phyloP scores from a whole-genome alignment of 768 basidiomycete genomes.

The Psilocybe azurescens region DNA sequence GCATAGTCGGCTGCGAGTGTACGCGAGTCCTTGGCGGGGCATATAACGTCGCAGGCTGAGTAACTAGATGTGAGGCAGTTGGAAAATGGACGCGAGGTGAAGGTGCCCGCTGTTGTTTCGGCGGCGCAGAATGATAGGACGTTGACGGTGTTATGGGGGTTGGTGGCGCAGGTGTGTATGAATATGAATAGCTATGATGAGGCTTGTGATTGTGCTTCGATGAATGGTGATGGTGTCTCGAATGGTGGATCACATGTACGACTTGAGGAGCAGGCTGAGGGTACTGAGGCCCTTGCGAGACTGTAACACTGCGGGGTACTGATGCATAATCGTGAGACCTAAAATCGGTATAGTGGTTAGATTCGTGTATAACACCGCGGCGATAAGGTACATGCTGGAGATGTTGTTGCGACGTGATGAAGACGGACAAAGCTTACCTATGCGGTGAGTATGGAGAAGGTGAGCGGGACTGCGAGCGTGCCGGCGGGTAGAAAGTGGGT shows the following conservation, averaged over 20 bases:
- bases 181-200: constrained; percentile 26
- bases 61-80: background rate
- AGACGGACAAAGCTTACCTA: background rate
- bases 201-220: constrained; percentile 25
- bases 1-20: constrained; percentile 14
- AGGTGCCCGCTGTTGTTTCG: background rate
- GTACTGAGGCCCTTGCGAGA: background rate
- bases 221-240: constrained; percentile 22
- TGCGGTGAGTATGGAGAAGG: background rate
- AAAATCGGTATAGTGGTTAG: background rate
- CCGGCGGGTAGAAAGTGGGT: background rate
- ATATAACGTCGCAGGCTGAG: background rate
- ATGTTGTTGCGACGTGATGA: too few species aligned
- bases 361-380: background rate
- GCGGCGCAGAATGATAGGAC: constrained; percentile 11
- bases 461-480: background rate
- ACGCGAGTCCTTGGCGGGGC: constrained; percentile 10
- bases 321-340: constrained; percentile 9
- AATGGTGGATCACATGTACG: constrained; percentile 29
- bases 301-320: constrained; percentile 17
- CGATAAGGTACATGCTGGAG: background rate
- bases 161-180: constrained; percentile 6
- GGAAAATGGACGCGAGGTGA: constrained; percentile 17
- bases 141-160: constrained; percentile 8
- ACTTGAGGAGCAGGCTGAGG: constrained; percentile 17